phyloP scores from a whole-genome alignment of 805 yeast species.

The Myxozyma neotropica region DNA sequence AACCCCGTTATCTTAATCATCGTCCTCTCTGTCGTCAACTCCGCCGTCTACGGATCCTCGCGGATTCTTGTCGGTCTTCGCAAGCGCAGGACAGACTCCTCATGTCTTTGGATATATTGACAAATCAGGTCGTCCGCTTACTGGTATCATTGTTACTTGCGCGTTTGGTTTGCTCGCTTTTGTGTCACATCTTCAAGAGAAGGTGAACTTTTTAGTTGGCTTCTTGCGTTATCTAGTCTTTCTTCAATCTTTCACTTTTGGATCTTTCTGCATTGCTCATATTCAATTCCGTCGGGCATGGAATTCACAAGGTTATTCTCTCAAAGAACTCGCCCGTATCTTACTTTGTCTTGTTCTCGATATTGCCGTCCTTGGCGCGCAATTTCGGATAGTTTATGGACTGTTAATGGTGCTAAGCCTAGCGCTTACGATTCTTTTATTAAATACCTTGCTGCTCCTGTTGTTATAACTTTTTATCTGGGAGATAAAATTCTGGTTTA shows the following conservation, averaged over 20 bases:
- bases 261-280: no score
- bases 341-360: constrained; percentile 61
- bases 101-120: constrained; percentile 54
- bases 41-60: constrained; percentile 69
- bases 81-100: constrained; percentile 68
- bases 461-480: constrained; percentile 50
- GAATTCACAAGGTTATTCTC: constrained; percentile 18
- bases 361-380: constrained; percentile 65
- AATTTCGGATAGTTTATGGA: constrained; percentile 84
- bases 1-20: constrained; percentile 70
- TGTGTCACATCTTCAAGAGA: no score
- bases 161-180: no score
- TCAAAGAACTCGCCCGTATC: constrained; percentile 74
- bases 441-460: constrained; percentile 55
- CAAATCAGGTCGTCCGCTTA: no score
- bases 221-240: no score
- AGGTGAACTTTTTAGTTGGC: no score
- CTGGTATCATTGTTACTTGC: no score
- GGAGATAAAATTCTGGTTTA: constrained; percentile 55
- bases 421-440: constrained; percentile 52
- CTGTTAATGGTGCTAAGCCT: constrained; percentile 52
- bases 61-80: constrained; percentile 73
- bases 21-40: constrained; percentile 73
- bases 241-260: no score
- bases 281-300: no score